Percentiles rank a stretch among this genome's conserved stretches.
Conservation (phyloP, 257 asterid species). For the Solanum habrochaites region DNA sequence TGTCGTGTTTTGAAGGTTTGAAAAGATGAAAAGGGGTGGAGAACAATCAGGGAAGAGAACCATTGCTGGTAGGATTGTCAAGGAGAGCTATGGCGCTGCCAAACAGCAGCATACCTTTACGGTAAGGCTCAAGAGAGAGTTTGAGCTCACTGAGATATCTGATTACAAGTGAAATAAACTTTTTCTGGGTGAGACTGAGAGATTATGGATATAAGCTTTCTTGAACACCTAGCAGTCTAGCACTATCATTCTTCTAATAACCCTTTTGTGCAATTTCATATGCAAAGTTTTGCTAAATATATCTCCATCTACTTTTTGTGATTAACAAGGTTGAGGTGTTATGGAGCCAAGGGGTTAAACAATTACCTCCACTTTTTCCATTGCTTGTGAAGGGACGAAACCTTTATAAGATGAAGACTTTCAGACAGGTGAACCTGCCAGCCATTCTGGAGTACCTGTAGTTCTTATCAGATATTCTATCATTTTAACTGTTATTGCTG, state of each 20-base stretch:
- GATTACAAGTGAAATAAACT: neutral
- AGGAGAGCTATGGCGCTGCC: constrained; percentile 72
- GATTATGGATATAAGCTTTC: neutral
- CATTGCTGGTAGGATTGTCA: constrained; percentile 60
- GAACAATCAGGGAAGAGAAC: constrained; percentile 38
- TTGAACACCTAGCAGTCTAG: neutral
- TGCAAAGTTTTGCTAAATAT: neutral
- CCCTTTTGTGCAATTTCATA: neutral
- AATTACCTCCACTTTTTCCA: constrained; percentile 44
- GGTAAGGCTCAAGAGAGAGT: constrained; percentile 19
- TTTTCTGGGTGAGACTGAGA: neutral
- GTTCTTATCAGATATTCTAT: neutral
- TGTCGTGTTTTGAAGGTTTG: constrained; percentile 25
- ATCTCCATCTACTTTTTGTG: neutral
- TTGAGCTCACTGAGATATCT: neutral
- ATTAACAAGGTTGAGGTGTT: constrained; percentile 59
- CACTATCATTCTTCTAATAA: neutral
- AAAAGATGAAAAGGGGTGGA: constrained; percentile 34
- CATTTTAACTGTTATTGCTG: neutral
- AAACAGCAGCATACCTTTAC: constrained; percentile 87
- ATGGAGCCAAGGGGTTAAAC: constrained; percentile 60
- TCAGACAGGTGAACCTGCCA: constrained; percentile 45
- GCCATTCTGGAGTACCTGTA: neutral
- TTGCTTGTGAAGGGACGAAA: constrained; percentile 77
- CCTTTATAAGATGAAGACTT: constrained; percentile 53